phyloP scores from a whole-genome alignment of 352 stramenopile species.

The Lagenidium sp. region DNA sequence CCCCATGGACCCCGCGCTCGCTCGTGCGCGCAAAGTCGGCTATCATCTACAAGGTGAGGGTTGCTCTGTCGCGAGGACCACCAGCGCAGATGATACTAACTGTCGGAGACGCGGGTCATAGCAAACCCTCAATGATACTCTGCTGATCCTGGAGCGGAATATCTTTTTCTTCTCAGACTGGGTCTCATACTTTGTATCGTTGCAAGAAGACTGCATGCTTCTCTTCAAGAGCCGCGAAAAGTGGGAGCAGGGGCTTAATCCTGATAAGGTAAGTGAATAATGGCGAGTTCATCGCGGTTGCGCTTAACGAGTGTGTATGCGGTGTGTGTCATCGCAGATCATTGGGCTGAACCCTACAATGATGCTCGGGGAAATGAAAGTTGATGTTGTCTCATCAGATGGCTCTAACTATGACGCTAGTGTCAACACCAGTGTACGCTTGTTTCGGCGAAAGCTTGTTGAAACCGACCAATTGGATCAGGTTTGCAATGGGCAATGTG shows the following conservation, averaged over 20 bases:
- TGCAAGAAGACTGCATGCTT: slow-evolving; percentile 73
- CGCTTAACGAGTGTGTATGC: neutral
- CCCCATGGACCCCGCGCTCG: slow-evolving; percentile 77
- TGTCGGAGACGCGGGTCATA: slow-evolving; percentile 19
- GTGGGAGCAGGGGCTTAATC: slow-evolving; percentile 76
- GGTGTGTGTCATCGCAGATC: slow-evolving; percentile 22
- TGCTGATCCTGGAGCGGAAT: slow-evolving; percentile 69
- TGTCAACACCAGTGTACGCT: slow-evolving; percentile 20
- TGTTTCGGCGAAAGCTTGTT: slow-evolving; percentile 69
- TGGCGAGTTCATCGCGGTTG: no score
- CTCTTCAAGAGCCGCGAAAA: slow-evolving; percentile 72
- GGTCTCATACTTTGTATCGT: slow-evolving; percentile 73
- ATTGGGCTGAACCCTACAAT: slow-evolving; percentile 61
- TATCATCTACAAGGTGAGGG: slow-evolving; percentile 81
- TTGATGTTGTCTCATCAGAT: slow-evolving; percentile 41
- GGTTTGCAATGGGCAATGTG: no score
- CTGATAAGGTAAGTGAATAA: slow-evolving; percentile 71
- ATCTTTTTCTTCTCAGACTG: slow-evolving; percentile 82
- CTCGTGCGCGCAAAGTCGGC: slow-evolving; percentile 77
- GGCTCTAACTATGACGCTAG: slow-evolving; percentile 14
- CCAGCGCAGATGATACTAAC: no score
- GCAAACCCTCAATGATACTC: slow-evolving; percentile 82
- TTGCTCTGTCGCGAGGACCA: no score
- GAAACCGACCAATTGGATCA: slow-evolving; percentile 74
- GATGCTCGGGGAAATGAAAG: slow-evolving; percentile 78